These are phyloP conservation scores for Aspergillus pseudonomiae DNA, from an alignment of 2,329 filamentous ascomycete genomes.

Conservation along the genomic window DNA sequence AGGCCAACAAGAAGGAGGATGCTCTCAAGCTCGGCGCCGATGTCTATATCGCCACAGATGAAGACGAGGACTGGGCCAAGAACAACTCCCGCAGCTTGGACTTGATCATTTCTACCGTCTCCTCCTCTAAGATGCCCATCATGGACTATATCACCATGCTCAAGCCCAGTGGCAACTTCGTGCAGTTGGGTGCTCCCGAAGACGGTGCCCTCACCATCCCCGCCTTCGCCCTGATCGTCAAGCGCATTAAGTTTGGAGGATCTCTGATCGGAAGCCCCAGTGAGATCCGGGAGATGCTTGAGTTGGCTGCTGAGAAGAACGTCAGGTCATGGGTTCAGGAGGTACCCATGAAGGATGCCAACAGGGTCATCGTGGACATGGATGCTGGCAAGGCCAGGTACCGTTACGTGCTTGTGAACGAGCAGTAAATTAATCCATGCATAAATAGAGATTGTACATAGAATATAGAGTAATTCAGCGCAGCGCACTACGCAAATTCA, in stretches of 20 bases:
- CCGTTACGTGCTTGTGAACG: conserved; percentile 48
- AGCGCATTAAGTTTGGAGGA: conserved; percentile 52
- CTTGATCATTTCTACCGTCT: conserved; percentile 60
- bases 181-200: conserved; percentile 70
- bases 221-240: conserved; percentile 59
- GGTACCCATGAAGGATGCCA: conserved; percentile 46
- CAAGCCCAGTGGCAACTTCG: conserved; percentile 58
- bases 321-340: conserved; percentile 46
- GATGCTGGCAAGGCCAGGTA: conserved; percentile 46
- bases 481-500: conserved; percentile 21
- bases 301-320: conserved; percentile 43
- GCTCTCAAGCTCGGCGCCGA: conserved; percentile 59
- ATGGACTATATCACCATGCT: conserved; percentile 62
- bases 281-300: conserved; percentile 48
- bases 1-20: conserved; percentile 54
- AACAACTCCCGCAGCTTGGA: conserved; percentile 54
- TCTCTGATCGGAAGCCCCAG: conserved; percentile 43
- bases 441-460: conserved; percentile 8
- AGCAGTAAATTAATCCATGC: conserved; percentile 23
- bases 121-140: conserved; percentile 60
- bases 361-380: conserved; percentile 48
- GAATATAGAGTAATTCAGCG: conserved; percentile 9
- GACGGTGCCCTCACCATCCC: conserved; percentile 56
- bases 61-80: conserved; percentile 56
- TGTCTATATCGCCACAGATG: conserved; percentile 58